Evolutionary conservation across 768 basidiomycete species (phyloP), one percentile per base, ranked within the genome.

Genomic region (Coprinellus micaceus): DNA sequence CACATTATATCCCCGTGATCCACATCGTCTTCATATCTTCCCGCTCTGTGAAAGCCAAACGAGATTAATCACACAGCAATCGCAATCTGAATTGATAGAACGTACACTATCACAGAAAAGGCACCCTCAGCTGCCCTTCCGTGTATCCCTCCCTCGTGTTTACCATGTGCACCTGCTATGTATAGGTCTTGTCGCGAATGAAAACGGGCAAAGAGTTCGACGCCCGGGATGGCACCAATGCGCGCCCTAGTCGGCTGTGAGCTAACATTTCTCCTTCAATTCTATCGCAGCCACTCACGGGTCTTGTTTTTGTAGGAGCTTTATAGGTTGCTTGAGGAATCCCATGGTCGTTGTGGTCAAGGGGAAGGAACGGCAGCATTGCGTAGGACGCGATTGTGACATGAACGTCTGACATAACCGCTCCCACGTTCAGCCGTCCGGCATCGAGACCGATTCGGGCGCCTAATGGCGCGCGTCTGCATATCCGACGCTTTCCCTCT

Each of bases 1-100:
- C 30, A 51, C 49, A 51, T 51, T 17, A 51, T 51, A 21, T 51
- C 49, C 3, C 49, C 49, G 10, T 37, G 15, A 29, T 51, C 49
- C 19, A 36, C 30, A 21, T 51, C 49, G 29, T 51, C 49, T 17
- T 51, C 49, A 29, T 51, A 51, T n/a, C 49, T 26, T 13, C 49
- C 49, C 6, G 49, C 29, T 21, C 49, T 51, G 22, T 12, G 21
- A 10, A 17, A 51, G 7, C 33, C 33, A 33, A 33, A 6, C 33
- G 13, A 13, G 15, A 30, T 37, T 37, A 19, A 21, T 37, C 19
- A 6, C 12, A 13, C 30, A 30, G 10, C 29, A 33, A 28, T 6
- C 9, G n/a, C 49, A 21, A 43, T 21, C 6, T 43, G 13, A 43
- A 43, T n/a, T 46, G 33, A n/a, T 22, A 4, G 2, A 28, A 48